Conservation (phyloP, 306 rosid genomes). For the Malus orientalis region DNA sequence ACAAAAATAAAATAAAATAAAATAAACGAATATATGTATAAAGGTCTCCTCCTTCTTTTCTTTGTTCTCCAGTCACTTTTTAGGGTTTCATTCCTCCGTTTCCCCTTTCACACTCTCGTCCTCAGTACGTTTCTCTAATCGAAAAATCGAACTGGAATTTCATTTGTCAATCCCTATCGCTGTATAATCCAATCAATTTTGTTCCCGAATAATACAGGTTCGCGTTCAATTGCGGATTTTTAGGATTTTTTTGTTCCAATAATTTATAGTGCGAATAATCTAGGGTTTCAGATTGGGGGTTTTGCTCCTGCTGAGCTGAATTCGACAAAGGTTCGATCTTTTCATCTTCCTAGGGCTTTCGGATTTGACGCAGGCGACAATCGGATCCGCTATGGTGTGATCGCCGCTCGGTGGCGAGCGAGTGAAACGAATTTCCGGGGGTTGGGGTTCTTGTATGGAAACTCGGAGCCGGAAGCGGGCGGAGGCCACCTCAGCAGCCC, state of each 20-base stretch:
- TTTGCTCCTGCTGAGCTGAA: constrained; percentile 17
- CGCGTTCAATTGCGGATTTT: background rate
- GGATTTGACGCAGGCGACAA: constrained; percentile 24
- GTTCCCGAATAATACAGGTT: background rate
- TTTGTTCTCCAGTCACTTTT: constrained; percentile 9
- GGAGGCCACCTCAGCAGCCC: constrained; percentile 99
- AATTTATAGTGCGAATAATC: constrained; percentile 6
- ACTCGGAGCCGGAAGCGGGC: constrained; percentile 99
- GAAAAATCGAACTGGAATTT: background rate
- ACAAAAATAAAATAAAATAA: background rate
- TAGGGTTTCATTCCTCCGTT: constrained; percentile 34
- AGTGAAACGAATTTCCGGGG: constrained; percentile 54
- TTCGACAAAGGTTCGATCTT: constrained; percentile 13
- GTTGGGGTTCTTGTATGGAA: constrained; percentile 99
- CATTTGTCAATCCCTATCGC: background rate
- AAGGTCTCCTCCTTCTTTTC: background rate
- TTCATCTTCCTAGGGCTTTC: background rate
- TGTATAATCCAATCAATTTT: background rate
- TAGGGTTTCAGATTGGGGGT: constrained; percentile 46
- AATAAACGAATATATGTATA: background rate
- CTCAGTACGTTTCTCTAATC: background rate
- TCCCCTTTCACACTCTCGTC: background rate
- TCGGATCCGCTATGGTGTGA: constrained; percentile 40
- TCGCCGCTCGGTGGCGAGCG: constrained; percentile 84
- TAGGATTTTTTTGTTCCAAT: background rate